Conservation (phyloP, 2,329 filamentous ascomycete genomes). For the Colletotrichum sp. region DNA sequence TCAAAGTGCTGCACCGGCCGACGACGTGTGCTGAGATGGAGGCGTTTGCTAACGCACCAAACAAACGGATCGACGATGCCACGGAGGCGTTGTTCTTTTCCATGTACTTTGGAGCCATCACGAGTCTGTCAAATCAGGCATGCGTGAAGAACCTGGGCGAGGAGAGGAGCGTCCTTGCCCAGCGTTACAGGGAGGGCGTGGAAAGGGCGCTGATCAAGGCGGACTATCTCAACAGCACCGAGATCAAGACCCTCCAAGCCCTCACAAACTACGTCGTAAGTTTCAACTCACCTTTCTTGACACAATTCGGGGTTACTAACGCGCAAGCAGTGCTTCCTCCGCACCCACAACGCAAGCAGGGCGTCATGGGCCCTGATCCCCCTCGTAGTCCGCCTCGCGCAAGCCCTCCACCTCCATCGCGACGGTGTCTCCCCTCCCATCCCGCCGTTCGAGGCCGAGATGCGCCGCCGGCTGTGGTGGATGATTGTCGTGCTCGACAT, state of each 20-base stretch:
- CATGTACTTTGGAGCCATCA: conserved; percentile 47
- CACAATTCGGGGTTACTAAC: neutral
- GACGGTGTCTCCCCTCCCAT: conserved; percentile 42
- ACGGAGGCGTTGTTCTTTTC: conserved; percentile 44
- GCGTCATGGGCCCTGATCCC: conserved; percentile 47
- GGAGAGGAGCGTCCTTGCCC: conserved; percentile 34
- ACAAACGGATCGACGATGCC: conserved; percentile 25
- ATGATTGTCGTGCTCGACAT: conserved; percentile 67
- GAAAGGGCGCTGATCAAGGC: conserved; percentile 45
- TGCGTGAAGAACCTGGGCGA: conserved; percentile 38
- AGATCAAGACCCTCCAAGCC: conserved; percentile 45
- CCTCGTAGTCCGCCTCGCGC: conserved; percentile 47
- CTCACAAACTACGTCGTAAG: conserved; percentile 43
- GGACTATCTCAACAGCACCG: conserved; percentile 46
- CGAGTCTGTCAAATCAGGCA: conserved; percentile 33
- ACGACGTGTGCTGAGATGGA: conserved; percentile 35
- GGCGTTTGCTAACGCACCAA: conserved; percentile 26
- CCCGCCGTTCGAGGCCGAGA: conserved; percentile 60
- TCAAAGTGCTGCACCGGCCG: conserved; percentile 51
- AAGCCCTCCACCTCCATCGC: conserved; percentile 45
- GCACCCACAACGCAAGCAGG: conserved; percentile 39
- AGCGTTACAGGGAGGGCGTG: conserved; percentile 34
- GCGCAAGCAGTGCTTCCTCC: conserved; percentile 37
- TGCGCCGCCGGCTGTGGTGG: conserved; percentile 67
- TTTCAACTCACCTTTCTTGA: neutral